Conservation (phyloP, 208 protist genomes). For the Leishmania martiniquensis region DNA sequence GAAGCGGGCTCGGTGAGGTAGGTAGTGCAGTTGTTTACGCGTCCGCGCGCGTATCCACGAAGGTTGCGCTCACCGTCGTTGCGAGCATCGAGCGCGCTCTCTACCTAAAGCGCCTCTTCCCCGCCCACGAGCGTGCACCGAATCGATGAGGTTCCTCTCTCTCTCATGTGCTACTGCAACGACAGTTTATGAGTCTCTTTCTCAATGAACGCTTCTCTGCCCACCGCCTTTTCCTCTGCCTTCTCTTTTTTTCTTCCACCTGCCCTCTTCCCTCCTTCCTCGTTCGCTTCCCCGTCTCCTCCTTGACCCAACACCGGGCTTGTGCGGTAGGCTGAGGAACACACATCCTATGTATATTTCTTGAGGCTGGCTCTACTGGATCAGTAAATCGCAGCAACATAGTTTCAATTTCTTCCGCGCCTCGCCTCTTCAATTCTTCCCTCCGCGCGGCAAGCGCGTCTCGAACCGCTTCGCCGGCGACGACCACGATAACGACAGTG, state of each 20-base stretch:
- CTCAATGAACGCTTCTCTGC: no score
- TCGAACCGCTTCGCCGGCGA: background rate
- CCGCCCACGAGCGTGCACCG: background rate
- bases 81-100: background rate
- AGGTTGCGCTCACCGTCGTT: background rate
- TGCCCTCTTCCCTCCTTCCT: background rate
- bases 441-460: background rate
- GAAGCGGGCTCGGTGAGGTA: background rate
- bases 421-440: background rate
- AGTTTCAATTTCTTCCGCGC: background rate
- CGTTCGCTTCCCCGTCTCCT: background rate
- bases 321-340: background rate
- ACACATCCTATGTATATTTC: constrained; percentile 5
- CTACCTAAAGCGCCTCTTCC: background rate
- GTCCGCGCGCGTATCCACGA: background rate
- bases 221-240: background rate
- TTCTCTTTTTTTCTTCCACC: background rate
- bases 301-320: background rate
- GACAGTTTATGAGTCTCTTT: no score
- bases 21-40: background rate
- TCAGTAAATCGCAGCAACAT: background rate
- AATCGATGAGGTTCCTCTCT: background rate
- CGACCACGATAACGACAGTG: background rate
- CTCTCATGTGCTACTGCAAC: background rate
- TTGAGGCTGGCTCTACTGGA: background rate